Evolutionary conservation across 345 rosid species (phyloP), one percentile per base, ranked within the genome.

Genomic region (Cardamine chenopodiifolia): DNA sequence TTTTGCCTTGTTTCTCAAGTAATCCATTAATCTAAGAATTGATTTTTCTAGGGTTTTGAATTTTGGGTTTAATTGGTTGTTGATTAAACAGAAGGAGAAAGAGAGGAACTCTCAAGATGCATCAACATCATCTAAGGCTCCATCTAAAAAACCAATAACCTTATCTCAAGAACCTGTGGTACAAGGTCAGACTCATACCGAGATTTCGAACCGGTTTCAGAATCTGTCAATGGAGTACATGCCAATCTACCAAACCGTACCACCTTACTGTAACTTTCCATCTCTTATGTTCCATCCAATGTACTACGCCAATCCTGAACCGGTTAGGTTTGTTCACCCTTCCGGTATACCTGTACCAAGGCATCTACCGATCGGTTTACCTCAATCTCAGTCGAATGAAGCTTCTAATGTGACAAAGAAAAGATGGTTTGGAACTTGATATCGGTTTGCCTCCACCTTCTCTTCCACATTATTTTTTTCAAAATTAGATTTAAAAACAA

Each of bases 261-360:
- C 52, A 65, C 48, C 70, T 64, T 71, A 71, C 68, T 62, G 64
- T 53, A 64, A 56, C 29, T 23, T 45, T 4, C 63, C 60, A 49
- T 0, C 77, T 37, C 1, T 65, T 57, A 57, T 71, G 76, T 39
- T 65, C 13, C 72, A 65, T 58, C 80, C 76, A 59, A 22, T 71
- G 71, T 66, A 57, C 56, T 71, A 77, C 14, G 13, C 72, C 28
- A 71, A 58, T 39, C 32, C 49, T 71, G 72, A 70, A 49, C 19
- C 12, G 48, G 32, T 77, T 58, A 65, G 68, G 73, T 65, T 65
- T 65, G 26, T 71, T 57, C 77, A 77, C 50, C 80, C 80, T 39
- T 71, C 80, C 58, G 80, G 77, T 48, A 57, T 77, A 71, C 80
- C 80, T 39, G 56, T 64, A 64, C 76, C 76, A 70, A 71, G 80